These are phyloP conservation scores for Eremothecium cymbalariae DNA, from an alignment of 1,139 yeast genomes.

Conservation along the genomic window DNA sequence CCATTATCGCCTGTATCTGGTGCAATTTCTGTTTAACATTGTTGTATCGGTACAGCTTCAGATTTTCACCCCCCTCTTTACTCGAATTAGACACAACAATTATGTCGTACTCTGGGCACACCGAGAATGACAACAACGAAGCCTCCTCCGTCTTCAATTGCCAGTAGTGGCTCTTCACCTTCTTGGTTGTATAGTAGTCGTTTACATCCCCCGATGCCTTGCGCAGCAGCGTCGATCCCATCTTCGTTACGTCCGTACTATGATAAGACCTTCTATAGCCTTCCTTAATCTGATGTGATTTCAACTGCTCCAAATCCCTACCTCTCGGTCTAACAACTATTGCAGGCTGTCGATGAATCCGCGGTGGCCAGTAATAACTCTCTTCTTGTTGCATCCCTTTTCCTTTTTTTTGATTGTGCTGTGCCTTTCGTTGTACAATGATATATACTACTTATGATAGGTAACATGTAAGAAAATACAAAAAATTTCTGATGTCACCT, in stretches of 20 bases:
- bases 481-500: no score
- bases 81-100: constrained; percentile 17
- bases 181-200: constrained; percentile 24
- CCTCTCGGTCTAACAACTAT: constrained; percentile 16
- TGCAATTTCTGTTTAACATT: constrained; percentile 12
- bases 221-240: constrained; percentile 20
- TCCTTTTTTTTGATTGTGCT: no score
- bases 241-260: constrained; percentile 16
- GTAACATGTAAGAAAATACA: no score
- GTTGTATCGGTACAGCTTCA: constrained; percentile 16
- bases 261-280: constrained; percentile 14
- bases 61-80: constrained; percentile 13
- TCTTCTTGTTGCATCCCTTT: no score
- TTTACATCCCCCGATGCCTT: constrained; percentile 26
- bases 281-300: no score
- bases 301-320: no score
- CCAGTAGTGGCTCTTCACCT: constrained; percentile 26
- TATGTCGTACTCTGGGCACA: constrained; percentile 10
- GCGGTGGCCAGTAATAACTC: constrained; percentile 24
- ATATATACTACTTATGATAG: no score
- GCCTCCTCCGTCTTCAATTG: constrained; percentile 9
- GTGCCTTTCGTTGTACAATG: no score
- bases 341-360: constrained; percentile 26
- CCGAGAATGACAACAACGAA: constrained; percentile 14
- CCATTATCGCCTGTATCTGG: constrained; percentile 21